Percentiles rank a stretch among this genome's conserved stretches.
These are phyloP conservation scores for Castanospermum australe DNA, from an alignment of 306 rosid genomes.

Conservation along the genomic window DNA sequence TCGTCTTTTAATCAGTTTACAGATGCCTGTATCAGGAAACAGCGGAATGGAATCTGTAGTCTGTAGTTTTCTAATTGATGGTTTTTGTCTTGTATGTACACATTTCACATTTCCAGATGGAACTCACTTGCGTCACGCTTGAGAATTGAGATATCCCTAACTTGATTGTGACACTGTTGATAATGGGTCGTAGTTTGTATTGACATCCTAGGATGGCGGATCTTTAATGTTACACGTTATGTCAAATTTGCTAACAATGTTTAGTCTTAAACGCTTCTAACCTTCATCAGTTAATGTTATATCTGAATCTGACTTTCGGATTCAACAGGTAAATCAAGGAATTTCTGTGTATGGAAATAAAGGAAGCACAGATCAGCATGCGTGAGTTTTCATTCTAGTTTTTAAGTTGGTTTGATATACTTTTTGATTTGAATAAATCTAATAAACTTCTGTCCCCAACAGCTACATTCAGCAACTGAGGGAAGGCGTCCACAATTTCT, in stretches of 20 bases:
- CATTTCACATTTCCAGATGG: neutral
- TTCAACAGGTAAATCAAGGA: conserved; percentile 77
- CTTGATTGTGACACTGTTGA: neutral
- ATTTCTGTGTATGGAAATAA: conserved; percentile 72
- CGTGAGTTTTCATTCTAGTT: conserved; percentile 45
- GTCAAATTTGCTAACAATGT: neutral
- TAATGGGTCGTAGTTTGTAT: neutral
- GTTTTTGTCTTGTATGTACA: neutral
- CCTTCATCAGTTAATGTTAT: neutral
- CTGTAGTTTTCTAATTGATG: neutral
- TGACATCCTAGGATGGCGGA: neutral
- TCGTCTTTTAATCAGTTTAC: conserved; percentile 11
- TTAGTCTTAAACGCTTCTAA: conserved; percentile 1
- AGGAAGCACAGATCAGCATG: conserved; percentile 81
- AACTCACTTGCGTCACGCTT: neutral
- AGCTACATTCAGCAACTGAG: conserved; percentile 74
- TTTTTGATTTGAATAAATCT: neutral
- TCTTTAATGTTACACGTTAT: conserved; percentile 5
- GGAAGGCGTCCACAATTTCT: conserved; percentile 72
- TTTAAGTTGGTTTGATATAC: neutral
- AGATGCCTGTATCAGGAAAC: neutral
- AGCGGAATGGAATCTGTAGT: neutral
- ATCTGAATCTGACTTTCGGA: neutral
- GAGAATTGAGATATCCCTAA: neutral
- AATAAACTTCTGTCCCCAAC: neutral